These are phyloP conservation scores for Bryum argenteum DNA, from an alignment of 225 moss, liverwort and hornwort species.

Conservation along the genomic window DNA sequence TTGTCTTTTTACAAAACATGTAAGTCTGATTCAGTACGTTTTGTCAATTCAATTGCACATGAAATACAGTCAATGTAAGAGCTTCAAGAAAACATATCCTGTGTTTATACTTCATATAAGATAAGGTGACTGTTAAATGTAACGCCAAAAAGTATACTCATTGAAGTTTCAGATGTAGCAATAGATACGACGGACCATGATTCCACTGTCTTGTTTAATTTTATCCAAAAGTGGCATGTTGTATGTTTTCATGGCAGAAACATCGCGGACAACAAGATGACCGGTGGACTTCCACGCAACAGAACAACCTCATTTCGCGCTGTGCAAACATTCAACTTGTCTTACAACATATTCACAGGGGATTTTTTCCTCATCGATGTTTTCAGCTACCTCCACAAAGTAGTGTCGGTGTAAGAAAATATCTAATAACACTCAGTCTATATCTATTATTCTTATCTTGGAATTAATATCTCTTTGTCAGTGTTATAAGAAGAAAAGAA, in stretches of 20 bases:
- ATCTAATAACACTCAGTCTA: too few relatives aligned
- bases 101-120: too few relatives aligned
- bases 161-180: neutral
- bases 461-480: too few relatives aligned
- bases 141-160: too few relatives aligned
- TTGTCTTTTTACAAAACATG: constrained; percentile 37
- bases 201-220: neutral
- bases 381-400: constrained; percentile 24
- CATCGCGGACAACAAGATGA: constrained; percentile 29
- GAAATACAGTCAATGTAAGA: too few relatives aligned
- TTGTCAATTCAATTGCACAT: too few relatives aligned
- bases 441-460: neutral
- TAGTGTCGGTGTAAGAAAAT: constrained; percentile 31
- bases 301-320: constrained; percentile 12
- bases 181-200: too few relatives aligned
- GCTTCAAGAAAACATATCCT: too few relatives aligned
- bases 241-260: constrained; percentile 20
- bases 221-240: neutral
- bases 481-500: too few relatives aligned
- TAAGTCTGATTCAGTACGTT: constrained; percentile 9
- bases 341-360: constrained; percentile 22
- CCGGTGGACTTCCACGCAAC: neutral
- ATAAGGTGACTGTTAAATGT: too few relatives aligned
- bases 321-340: constrained; percentile 30
- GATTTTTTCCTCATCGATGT: fast-evolving